Evolutionary conservation across 352 stramenopile genomes (phyloP).

Genomic region (Globisporangium cystogenes): DNA sequence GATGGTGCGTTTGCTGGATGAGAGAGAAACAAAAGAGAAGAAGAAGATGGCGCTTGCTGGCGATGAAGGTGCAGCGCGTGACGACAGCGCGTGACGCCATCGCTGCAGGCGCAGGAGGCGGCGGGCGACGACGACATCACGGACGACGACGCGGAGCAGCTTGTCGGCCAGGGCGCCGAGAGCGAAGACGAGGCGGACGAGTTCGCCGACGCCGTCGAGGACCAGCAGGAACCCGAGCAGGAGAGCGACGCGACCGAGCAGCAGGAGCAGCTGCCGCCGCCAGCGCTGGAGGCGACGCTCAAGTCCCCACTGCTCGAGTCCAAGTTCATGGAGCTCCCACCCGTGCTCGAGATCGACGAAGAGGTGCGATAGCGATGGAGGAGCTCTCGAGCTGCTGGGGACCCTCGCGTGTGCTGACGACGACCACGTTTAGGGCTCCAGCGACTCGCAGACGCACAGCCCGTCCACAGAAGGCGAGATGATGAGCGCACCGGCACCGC

Average conservation of each 20-base stretch:
- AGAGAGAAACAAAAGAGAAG: neutral
- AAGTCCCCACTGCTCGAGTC: constrained; percentile 21
- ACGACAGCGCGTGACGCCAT: neutral
- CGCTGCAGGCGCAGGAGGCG: neutral
- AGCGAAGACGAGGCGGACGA: constrained; percentile 12
- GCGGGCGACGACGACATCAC: neutral
- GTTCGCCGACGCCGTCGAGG: constrained; percentile 3
- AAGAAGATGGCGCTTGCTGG: no score
- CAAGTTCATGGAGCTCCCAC: constrained; percentile 34
- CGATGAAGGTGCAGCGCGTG: no score
- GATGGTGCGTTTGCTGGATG: constrained; percentile 28
- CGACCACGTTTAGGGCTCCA: constrained; percentile 8
- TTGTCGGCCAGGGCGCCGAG: neutral
- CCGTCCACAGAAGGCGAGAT: constrained; percentile 11
- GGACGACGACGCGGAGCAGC: neutral
- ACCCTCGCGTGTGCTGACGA: neutral
- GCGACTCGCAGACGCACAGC: constrained; percentile 12
- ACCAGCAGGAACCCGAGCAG: constrained; percentile 21
- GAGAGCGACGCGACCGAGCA: constrained; percentile 7
- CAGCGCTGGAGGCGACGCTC: constrained; percentile 12
- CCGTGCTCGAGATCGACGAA: constrained; percentile 49
- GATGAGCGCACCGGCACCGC: neutral
- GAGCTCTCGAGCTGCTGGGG: no score
- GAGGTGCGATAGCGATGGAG: constrained; percentile 11
- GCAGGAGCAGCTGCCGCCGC: constrained; percentile 6